Conservation (phyloP, 148 eudicot genomes). For the Diospyros kaki region DNA sequence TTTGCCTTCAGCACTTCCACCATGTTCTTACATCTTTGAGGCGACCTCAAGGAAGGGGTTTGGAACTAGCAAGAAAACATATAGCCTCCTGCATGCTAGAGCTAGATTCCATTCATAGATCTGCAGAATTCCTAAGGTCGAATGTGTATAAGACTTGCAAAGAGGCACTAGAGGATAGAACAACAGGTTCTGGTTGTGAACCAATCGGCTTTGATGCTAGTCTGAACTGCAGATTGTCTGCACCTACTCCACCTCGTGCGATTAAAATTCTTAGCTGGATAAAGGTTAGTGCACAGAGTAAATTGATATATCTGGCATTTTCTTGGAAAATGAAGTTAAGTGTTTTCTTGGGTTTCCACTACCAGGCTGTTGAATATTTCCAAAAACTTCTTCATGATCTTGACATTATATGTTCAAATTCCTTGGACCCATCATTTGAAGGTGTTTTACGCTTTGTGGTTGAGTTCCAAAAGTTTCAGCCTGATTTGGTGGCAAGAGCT, state of each 20-base stretch:
- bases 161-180: conserved; percentile 34
- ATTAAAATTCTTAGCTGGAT: conserved; percentile 82
- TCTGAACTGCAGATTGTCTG: conserved; percentile 81
- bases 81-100: conserved; percentile 69
- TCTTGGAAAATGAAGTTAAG: background rate
- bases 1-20: conserved; percentile 70
- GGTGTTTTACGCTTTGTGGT: conserved; percentile 65
- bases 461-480: conserved; percentile 81
- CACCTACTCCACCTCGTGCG: conserved; percentile 96
- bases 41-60: conserved; percentile 92
- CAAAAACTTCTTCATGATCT: conserved; percentile 88
- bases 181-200: conserved; percentile 89
- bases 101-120: conserved; percentile 62
- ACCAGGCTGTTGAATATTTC: conserved; percentile 88
- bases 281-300: conserved; percentile 44
- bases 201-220: conserved; percentile 91
- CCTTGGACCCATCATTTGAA: conserved; percentile 66
- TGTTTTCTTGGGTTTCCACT: conserved; percentile 8
- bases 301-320: conserved; percentile 2
- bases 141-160: conserved; percentile 36
- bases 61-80: conserved; percentile 89
- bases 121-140: conserved; percentile 56
- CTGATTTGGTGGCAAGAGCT: conserved; percentile 96
- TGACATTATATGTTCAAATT: conserved; percentile 66
- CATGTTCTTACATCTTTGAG: conserved; percentile 67